Percentiles rank a stretch among this genome's conserved stretches.
Evolutionary conservation across 2,329 filamentous ascomycete genomes (phyloP).

Genomic region (Venturia oleaginea): DNA sequence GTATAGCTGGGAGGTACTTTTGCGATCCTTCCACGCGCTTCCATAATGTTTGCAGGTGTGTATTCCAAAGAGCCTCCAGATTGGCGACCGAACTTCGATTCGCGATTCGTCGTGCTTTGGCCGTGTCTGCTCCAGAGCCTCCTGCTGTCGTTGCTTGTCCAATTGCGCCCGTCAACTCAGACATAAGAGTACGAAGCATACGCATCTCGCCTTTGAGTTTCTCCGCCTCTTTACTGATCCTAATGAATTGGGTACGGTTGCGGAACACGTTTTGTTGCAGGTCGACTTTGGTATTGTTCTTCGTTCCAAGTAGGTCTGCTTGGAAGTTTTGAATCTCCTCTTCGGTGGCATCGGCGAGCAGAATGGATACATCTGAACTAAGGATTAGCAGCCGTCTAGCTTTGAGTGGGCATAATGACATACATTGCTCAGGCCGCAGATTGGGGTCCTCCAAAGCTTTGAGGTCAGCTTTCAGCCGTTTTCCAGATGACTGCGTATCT

Average conservation of each 20-base stretch:
- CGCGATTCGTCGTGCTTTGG: conserved; percentile 46
- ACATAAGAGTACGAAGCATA: conserved; percentile 79
- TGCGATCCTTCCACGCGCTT: conserved; percentile 97
- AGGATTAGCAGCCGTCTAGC: conserved; percentile 3
- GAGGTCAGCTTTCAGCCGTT: conserved; percentile 60
- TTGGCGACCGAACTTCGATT: conserved; percentile 85
- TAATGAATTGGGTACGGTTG: conserved; percentile 96
- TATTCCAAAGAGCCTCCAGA: conserved; percentile 58
- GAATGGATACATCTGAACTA: conserved; percentile 49
- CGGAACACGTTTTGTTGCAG: conserved; percentile 94
- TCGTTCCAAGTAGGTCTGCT: conserved; percentile 63
- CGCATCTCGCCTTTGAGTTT: conserved; percentile 96
- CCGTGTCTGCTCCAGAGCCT: conserved; percentile 1
- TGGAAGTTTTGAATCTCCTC: conserved; percentile 80
- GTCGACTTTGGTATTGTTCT: conserved; percentile 68
- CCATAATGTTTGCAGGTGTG: conserved; percentile 71
- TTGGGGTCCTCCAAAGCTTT: conserved; percentile 72
- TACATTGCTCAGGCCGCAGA: conserved; percentile 70
- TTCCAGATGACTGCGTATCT: conserved; percentile 37
- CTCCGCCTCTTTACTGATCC: conserved; percentile 97
- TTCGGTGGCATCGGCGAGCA: conserved; percentile 78
- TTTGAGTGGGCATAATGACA: conserved; percentile 26
- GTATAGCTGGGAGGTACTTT: conserved; percentile 84
- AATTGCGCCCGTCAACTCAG: conserved; percentile 60
- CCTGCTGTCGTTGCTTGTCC: conserved; percentile 36